Base-by-base conservation (phyloP, 2,329 filamentous ascomycete genomes). In the Nemania serpens region DNA sequence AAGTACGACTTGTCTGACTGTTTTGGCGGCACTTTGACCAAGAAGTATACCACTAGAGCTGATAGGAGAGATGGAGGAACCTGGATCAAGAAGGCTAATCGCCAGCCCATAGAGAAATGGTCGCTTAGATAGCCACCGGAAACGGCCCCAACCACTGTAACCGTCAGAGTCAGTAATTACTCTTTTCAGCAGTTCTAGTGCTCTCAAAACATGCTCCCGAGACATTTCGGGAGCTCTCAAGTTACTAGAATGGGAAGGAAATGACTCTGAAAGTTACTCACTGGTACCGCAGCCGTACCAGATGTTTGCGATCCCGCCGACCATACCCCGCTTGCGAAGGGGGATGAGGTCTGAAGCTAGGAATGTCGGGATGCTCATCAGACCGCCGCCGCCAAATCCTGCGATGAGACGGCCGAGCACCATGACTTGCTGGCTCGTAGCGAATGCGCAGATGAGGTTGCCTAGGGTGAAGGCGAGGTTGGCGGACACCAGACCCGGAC, bases 321-420 rank as follows among this genome's bases (percentile, higher is more conserved):
- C 41, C 1, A 58, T 48, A 17, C 55, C 55, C 12, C 55, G 39
- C 55, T 52, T 52, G 11, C 55, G 55, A 20, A 58, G 55, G 6
- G 55, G 55, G 20, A 58, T 58, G 20, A 58, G 55, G 33, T 58
- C 55, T 5, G 55, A 58, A n/a, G 55, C 55, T 9, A 58, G 9
- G 33, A 58, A 58, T 33, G 55, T 58, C 12, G 48, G 55, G 41
- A 58, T 58, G n/a, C 55, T 58, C 55, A 58, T 58, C 17, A 58
- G 42, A 17, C 55, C 55, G 18, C 48, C 55, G 13, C 55, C 55
- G 2, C 55, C 55, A 33, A 58, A 52, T 9, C 55, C 55, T 7
- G 55, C 55, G 15, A 58, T 58, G n/a, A 58, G 55, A 10, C 55
- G 55, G 20, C 55, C 55, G n/a, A 58, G 41, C 33, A 58, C 47